Evolutionary conservation across 352 stramenopile genomes (phyloP), one percentile per base, ranked within the genome.

Genomic region (Phytopythium chamaehyphon): DNA sequence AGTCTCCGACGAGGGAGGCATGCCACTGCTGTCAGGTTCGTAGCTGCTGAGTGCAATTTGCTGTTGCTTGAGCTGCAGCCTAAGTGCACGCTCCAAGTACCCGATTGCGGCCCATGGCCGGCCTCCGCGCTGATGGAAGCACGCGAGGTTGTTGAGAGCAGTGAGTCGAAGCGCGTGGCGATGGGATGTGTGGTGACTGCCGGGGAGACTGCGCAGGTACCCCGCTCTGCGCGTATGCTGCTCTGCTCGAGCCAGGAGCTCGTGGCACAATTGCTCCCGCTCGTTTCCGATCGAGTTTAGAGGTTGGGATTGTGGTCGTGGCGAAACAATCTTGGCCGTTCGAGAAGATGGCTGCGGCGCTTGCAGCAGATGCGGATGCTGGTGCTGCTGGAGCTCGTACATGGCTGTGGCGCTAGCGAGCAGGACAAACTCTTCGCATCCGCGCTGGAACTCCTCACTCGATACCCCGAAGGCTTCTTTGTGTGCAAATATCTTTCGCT

Each of bases 141-240:
- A 88, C 11, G 77, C 72, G 18, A 88, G 63, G 57, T 88, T 88
- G 53, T 88, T 88, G 58, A 88, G 68, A 11, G 64, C 75, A 31
- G 84, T 55, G 15, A 83, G 60, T 9, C 72, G 72, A 7, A 88
- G 64, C 10, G 54, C 59, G 5, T 64, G 48, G 8, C 73, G 70
- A 9, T 54, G 60, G 22, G 31, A 66, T 23, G 43, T 23, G 38
- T 77, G 61, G 2, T 54, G 19, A 21, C 45, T 19, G 23, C 56
- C 51, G 0, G 59, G 50, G 1, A 77, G 26, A 11, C 61, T 66
- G 18, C 56, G 56, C 38, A 86, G 36, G 37, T 83, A 81, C 15
- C 73, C 72, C 0, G 59, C 51, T 9, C 63, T 65, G 28, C 72
- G 55, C 14, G 77, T 85, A 52, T 86, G 70, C 40, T 86, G 72